A percentile compares a stretch with the other conserved stretches of the same genome.
phyloP scores from a whole-genome alignment of 176 grass and related monocot species.

The Aegilops tauschii region DNA sequence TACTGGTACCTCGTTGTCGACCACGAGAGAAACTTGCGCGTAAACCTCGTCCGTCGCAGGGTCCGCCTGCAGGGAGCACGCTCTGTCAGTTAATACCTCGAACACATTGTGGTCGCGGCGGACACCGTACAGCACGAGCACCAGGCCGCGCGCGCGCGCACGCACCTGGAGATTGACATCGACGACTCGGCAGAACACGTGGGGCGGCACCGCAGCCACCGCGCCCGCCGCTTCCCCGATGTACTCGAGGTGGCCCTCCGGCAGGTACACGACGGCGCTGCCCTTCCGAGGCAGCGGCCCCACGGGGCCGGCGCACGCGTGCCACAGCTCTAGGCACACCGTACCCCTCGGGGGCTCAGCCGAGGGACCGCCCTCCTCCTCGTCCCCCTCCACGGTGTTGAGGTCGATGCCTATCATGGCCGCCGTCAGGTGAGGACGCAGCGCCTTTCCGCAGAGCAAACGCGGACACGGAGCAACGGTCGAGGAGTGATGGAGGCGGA shows the following conservation, averaged over 20 bases:
- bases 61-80: constrained; percentile 56
- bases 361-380: constrained; percentile 35
- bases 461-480: neutral
- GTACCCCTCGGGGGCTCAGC: neutral
- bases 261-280: constrained; percentile 69
- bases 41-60: constrained; percentile 82
- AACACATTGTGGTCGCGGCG: constrained; percentile 13
- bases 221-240: neutral
- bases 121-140: neutral
- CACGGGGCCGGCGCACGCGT: constrained; percentile 73
- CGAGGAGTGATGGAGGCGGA: constrained; percentile 23
- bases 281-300: constrained; percentile 56
- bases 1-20: constrained; percentile 32
- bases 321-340: constrained; percentile 80
- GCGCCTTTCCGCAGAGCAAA: neutral
- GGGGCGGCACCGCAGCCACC: constrained; percentile 40
- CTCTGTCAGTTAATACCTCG: constrained; percentile 10
- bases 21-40: constrained; percentile 29
- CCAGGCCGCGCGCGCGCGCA: neutral
- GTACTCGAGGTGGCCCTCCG: constrained; percentile 70
- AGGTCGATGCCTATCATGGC: constrained; percentile 59
- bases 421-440: neutral
- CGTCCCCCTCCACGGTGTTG: constrained; percentile 75
- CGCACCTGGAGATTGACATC: constrained; percentile 81
- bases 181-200: constrained; percentile 82